Base-by-base conservation (phyloP, 441 rosid genomes). In the Syzygium syzygioides region DNA sequence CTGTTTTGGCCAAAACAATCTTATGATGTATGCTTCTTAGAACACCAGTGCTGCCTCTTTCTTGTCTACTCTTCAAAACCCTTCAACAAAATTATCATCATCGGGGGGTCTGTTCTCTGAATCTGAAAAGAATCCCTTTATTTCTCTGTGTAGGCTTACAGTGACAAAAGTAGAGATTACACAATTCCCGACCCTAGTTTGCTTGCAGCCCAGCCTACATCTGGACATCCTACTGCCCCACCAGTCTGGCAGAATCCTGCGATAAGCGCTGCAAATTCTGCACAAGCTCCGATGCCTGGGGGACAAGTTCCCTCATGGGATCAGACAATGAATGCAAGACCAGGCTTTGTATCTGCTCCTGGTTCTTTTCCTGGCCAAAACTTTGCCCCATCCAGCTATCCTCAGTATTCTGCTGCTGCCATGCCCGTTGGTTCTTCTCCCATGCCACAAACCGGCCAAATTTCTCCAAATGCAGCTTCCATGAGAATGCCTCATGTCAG, bases 151-250 rank as follows among this genome's bases (percentile, higher is more conserved):
- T 89, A 96, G 99, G 97, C 99, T 10, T 97, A 90, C 93, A 96
- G 98, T 90, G 99, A 96, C 89, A 96, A 97, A 92, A 98, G 99
- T 90, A 94, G 99, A 94, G 99, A 98, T 92, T 96, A 95, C 88
- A 98, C 99, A 28, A 91, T 95, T 41, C 98, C 97, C n/a, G 96
- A 94, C 92, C 91, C 91, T 57, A 94, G 92, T 91, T 91, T 92
- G 90, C 91, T 94, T 11, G 93, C 94, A 79, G 91, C 91, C 59
- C 94, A 93, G 66, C 96, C 92, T 54, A 94, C 54, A 89, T 91
- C 98, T 1, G 95, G 94, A 55, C 89, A 89, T 14, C 89, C 93
- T 80, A 64, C 96, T 68, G 92, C 93, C 87, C 89, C 95, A 88
- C 79, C 94, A 55, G 90, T 25, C 32, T 96, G 98, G 98, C 98